Percentiles rank a stretch among this genome's conserved stretches.
phyloP scores from a whole-genome alignment of 2,329 filamentous ascomycete species.

The Nigrospora osmanthi region DNA sequence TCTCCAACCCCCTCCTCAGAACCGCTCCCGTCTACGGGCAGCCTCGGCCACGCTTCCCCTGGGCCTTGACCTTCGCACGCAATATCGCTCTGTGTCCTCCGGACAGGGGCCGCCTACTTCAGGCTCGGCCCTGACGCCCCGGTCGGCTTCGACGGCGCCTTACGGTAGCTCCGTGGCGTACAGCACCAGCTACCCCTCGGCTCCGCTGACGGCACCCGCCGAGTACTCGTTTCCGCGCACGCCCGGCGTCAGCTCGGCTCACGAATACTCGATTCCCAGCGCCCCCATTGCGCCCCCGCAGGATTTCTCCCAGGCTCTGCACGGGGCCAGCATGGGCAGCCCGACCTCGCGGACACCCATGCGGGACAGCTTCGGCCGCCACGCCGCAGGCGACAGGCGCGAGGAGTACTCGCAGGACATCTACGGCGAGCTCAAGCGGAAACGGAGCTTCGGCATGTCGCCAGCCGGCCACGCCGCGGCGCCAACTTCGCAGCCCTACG shows the following conservation, averaged over 20 bases:
- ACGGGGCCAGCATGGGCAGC: constrained; percentile 27
- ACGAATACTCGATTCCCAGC: constrained; percentile 44
- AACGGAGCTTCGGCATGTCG: constrained; percentile 18
- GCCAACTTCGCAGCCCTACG: background rate
- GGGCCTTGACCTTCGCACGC: constrained; percentile 21
- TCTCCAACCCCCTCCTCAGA: constrained; percentile 34
- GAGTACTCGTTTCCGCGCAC: constrained; percentile 42
- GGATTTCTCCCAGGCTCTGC: constrained; percentile 43
- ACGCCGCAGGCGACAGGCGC: constrained; percentile 17
- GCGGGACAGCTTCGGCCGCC: constrained; percentile 33
- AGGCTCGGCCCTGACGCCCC: constrained; percentile 20
- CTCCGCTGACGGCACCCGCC: constrained; percentile 44
- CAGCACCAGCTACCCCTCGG: constrained; percentile 42
- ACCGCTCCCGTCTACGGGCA: constrained; percentile 39
- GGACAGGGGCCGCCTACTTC: constrained; percentile 19
- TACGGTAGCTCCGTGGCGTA: constrained; percentile 35
- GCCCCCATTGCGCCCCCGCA: constrained; percentile 44
- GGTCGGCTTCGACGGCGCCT: constrained; percentile 30
- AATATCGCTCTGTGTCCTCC: constrained; percentile 20
- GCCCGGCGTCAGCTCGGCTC: constrained; percentile 26
- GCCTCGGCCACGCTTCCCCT: constrained; percentile 26
- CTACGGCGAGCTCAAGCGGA: constrained; percentile 17
- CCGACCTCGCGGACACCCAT: constrained; percentile 33
- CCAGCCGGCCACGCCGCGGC: background rate
- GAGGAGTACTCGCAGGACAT: constrained; percentile 21